These are phyloP conservation scores for Alliaria petiolata DNA, from an alignment of 345 rosid genomes.

Conservation along the genomic window DNA sequence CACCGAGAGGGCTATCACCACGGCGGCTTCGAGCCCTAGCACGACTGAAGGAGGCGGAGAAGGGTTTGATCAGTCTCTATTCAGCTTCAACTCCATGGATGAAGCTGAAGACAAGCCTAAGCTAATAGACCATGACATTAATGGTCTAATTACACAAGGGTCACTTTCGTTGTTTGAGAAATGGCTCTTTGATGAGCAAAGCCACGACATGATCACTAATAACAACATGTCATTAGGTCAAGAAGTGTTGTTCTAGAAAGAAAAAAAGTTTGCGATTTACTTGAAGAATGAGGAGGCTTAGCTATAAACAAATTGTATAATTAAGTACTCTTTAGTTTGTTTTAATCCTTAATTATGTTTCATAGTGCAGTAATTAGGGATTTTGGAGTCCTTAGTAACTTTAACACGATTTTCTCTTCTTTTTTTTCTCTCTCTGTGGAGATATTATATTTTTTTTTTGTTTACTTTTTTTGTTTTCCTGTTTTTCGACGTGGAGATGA, in stretches of 20 bases:
- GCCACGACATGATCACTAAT: constrained; percentile 33
- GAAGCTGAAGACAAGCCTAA: constrained; percentile 41
- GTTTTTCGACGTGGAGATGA: neutral
- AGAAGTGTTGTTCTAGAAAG: constrained; percentile 31
- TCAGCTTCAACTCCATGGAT: constrained; percentile 48
- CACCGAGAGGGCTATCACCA: constrained; percentile 31
- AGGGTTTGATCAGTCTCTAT: constrained; percentile 36
- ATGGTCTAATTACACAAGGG: constrained; percentile 33
- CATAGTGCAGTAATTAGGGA: constrained; percentile 9
- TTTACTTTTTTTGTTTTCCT: neutral
- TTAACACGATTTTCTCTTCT: neutral
- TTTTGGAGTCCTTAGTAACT: constrained; percentile 2
- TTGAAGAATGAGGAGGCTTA: neutral
- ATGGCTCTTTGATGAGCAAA: constrained; percentile 70
- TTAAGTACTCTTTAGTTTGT: constrained; percentile 22
- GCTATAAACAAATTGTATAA: constrained; percentile 18
- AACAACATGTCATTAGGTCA: constrained; percentile 41
- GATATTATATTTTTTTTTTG: neutral
- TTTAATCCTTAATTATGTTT: constrained; percentile 1
- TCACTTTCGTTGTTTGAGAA: constrained; percentile 60
- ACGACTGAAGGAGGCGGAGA: constrained; percentile 27
- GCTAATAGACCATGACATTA: constrained; percentile 31
- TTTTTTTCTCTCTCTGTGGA: neutral
- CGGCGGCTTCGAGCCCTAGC: constrained; percentile 27
- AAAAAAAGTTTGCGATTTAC: neutral